A percentile compares a stretch with the other conserved stretches of the same genome.
These are phyloP conservation scores for Chytridium lagenaria DNA, from an alignment of 371 early-diverging fungal genomes.

Conservation along the genomic window DNA sequence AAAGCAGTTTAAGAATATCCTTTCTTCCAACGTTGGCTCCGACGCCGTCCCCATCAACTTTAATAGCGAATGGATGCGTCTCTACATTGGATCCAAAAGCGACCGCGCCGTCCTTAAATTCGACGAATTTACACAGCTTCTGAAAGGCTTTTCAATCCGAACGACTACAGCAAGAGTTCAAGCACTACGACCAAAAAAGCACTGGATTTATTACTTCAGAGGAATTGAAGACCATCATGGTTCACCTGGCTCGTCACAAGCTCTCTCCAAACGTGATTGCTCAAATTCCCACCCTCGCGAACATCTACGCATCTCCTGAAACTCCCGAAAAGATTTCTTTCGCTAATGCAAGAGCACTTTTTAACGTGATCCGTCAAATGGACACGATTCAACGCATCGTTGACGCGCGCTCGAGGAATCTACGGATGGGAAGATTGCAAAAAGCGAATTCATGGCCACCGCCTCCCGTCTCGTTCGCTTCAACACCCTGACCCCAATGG, in stretches of 20 bases:
- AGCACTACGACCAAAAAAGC: slow-evolving; percentile 69
- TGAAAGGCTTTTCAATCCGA: slow-evolving; percentile 81
- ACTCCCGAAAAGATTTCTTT: slow-evolving; percentile 44
- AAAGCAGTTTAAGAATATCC: slow-evolving; percentile 72
- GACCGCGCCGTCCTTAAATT: slow-evolving; percentile 64
- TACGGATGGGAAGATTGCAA: slow-evolving; percentile 66
- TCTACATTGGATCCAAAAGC: slow-evolving; percentile 67
- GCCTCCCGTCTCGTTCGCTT: slow-evolving; percentile 67
- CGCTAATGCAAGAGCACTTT: slow-evolving; percentile 71
- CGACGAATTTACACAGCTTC: slow-evolving; percentile 81
- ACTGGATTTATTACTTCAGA: slow-evolving; percentile 72
- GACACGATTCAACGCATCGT: slow-evolving; percentile 75
- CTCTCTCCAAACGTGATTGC: slow-evolving; percentile 73
- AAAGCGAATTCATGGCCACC: slow-evolving; percentile 66
- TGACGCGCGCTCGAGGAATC: slow-evolving; percentile 60
- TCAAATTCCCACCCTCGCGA: slow-evolving; percentile 49
- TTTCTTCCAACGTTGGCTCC: slow-evolving; percentile 61
- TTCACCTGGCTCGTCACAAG: slow-evolving; percentile 71
- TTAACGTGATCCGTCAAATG: slow-evolving; percentile 72
- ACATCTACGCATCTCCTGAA: slow-evolving; percentile 9
- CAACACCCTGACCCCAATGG: slow-evolving; percentile 80
- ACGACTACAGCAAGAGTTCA: slow-evolving; percentile 80
- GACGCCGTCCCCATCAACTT: slow-evolving; percentile 74
- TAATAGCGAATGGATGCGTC: slow-evolving; percentile 74
- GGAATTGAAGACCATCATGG: slow-evolving; percentile 69